A percentile compares a stretch with the other conserved stretches of the same genome.
Evolutionary conservation across 768 basidiomycete species (phyloP).

Genomic region (Porphyrellus cyaneotinctus): DNA sequence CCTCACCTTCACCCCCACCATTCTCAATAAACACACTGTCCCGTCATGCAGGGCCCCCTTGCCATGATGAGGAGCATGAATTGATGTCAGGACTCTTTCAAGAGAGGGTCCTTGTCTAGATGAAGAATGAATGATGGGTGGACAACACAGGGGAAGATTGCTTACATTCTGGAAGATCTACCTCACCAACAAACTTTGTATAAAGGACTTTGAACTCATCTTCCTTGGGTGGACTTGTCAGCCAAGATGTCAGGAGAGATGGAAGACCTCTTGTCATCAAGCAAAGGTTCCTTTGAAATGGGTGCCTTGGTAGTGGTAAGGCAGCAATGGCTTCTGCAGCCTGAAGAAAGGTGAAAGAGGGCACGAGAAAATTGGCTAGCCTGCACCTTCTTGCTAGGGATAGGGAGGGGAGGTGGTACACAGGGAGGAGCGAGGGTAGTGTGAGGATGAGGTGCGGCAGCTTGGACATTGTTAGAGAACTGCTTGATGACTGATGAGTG

Average conservation of each 20-base stretch:
- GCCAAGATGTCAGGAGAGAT: conserved; percentile 25
- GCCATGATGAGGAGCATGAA: conserved; percentile 42
- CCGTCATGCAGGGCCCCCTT: not conserved
- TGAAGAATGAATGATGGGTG: not conserved
- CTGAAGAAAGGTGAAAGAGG: conserved; percentile 2
- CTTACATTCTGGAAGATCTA: conserved; percentile 61
- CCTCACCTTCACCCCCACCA: not conserved
- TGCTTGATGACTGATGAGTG: no score
- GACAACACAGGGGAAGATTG: not conserved
- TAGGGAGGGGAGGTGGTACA: conserved; percentile 27
- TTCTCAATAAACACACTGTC: not conserved
- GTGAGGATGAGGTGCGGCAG: no score
- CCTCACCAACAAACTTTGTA: conserved; percentile 61
- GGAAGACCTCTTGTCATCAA: conserved; percentile 33
- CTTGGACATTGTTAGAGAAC: no score
- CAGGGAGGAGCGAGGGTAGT: conserved; percentile 12
- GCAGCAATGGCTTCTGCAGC: conserved; percentile 43
- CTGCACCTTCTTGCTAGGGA: conserved; percentile 52
- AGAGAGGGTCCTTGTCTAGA: conserved; percentile 71
- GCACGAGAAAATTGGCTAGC: not conserved
- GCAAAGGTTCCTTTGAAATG: not conserved
- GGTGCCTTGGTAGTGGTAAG: conserved; percentile 35
- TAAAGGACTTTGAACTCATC: conserved; percentile 38
- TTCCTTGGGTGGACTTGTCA: conserved; percentile 27
- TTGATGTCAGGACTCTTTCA: conserved; percentile 70